phyloP scores from a whole-genome alignment of 23 red algal genomes.

The Gracilaria domingensis region DNA sequence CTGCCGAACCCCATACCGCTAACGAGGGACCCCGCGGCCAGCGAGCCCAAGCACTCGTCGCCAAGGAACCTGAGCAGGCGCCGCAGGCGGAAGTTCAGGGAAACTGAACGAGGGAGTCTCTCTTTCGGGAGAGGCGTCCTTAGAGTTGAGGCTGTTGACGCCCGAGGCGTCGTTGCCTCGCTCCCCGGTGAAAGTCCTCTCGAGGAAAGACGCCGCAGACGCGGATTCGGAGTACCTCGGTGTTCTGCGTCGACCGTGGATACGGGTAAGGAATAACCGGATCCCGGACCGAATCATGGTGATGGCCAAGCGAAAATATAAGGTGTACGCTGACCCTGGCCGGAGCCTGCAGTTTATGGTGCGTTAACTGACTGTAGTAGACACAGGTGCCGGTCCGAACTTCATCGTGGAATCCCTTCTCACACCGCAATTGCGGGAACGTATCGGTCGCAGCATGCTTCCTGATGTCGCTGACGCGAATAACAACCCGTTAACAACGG shows the following conservation, averaged over 20 bases:
- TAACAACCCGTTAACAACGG: conserved; percentile 19
- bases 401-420: conserved; percentile 22
- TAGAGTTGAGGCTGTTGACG: not conserved
- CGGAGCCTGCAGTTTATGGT: conserved; percentile 5
- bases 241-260: conserved; percentile 23
- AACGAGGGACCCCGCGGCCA: too few species aligned
- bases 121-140: not conserved
- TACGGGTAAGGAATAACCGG: not conserved
- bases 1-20: too few species aligned
- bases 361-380: conserved; percentile 22
- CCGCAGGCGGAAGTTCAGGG: not conserved
- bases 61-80: too few species aligned
- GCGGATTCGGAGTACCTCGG: not conserved
- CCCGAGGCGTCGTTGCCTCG: conserved; percentile 12
- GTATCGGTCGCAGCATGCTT: not conserved
- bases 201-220: not conserved
- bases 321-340: conserved; percentile 50
- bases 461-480: conserved; percentile 38
- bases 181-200: conserved; percentile 1
- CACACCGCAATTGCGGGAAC: not conserved
- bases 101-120: not conserved
- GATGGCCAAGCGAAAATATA: conserved; percentile 48
- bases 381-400: conserved; percentile 29
- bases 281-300: conserved; percentile 7
- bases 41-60: too few species aligned